phyloP scores from a whole-genome alignment of 306 rosid species.

The Luffa aegyptiaca region DNA sequence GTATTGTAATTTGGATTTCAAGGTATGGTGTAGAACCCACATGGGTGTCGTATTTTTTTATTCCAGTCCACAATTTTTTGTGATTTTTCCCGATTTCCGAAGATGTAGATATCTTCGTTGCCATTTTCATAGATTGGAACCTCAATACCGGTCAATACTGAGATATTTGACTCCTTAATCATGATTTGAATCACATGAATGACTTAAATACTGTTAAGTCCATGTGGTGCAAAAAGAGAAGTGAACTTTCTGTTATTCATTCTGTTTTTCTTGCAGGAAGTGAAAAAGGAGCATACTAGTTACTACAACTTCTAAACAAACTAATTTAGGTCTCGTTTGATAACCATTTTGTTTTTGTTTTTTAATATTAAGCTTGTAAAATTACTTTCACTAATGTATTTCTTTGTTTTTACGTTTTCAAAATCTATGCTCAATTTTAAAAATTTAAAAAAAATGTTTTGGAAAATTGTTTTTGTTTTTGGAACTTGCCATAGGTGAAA shows the following conservation, averaged over 20 bases:
- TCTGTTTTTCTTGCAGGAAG: neutral
- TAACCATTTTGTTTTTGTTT: neutral
- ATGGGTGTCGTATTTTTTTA: neutral
- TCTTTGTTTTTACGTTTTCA: neutral
- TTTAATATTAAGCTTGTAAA: neutral
- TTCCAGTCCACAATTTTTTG: neutral
- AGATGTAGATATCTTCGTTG: neutral
- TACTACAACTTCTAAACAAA: neutral
- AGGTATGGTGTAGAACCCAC: neutral
- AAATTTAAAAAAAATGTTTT: neutral
- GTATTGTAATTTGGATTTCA: neutral
- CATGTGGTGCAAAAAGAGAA: neutral
- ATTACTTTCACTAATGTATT: neutral
- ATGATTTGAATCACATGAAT: neutral
- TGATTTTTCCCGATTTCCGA: neutral
- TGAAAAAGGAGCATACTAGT: neutral
- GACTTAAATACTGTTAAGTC: neutral
- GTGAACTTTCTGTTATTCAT: neutral
- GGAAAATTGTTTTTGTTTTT: too few relatives aligned
- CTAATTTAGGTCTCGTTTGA: neutral
- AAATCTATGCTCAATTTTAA: neutral
- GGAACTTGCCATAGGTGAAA: neutral
- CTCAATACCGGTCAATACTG: neutral
- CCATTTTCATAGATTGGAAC: neutral
- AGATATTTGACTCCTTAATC: neutral